Percentiles rank a stretch among this genome's conserved stretches.
Evolutionary conservation across 2,329 filamentous ascomycete genomes (phyloP).

Genomic region (Fusarium papillatum): DNA sequence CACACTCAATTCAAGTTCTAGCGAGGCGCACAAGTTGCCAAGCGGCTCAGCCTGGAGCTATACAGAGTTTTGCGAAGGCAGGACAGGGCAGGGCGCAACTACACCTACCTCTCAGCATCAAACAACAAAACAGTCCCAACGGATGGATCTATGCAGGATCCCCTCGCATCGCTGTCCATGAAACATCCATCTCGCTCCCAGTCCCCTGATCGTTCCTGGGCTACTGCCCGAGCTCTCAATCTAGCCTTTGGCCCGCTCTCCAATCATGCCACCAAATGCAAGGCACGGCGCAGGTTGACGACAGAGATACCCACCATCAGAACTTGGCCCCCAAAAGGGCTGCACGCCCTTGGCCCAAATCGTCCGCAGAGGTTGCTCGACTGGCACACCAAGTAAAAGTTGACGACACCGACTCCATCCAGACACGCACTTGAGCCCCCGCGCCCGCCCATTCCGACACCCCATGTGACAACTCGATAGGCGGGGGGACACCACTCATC

Average conservation of each 20-base stretch:
- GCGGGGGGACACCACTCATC: constrained; percentile 36
- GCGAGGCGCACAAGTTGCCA: background rate
- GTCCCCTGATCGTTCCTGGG: constrained; percentile 42
- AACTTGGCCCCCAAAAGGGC: constrained; percentile 32
- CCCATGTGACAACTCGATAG: constrained; percentile 45
- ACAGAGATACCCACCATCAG: constrained; percentile 38
- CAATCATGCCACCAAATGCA: constrained; percentile 47
- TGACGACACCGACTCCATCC: constrained; percentile 28
- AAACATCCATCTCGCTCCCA: constrained; percentile 17
- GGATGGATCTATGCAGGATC: background rate
- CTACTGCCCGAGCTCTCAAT: constrained; percentile 34
- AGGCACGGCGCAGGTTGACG: constrained; percentile 47
- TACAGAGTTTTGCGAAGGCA: background rate
- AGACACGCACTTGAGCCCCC: constrained; percentile 33
- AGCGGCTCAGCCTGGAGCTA: background rate
- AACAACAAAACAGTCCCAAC: background rate
- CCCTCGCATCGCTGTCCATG: constrained; percentile 21
- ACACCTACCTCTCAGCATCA: background rate
- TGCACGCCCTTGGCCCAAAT: constrained; percentile 27
- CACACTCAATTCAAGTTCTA: constrained; percentile 1
- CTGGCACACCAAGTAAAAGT: constrained; percentile 33
- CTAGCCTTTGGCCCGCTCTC: constrained; percentile 39
- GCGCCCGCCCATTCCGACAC: constrained; percentile 39
- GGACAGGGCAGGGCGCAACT: background rate
- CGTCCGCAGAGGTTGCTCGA: constrained; percentile 17